Conservation (phyloP, 192 early-diverging fungal species). For the Neocallimastix lanati region DNA sequence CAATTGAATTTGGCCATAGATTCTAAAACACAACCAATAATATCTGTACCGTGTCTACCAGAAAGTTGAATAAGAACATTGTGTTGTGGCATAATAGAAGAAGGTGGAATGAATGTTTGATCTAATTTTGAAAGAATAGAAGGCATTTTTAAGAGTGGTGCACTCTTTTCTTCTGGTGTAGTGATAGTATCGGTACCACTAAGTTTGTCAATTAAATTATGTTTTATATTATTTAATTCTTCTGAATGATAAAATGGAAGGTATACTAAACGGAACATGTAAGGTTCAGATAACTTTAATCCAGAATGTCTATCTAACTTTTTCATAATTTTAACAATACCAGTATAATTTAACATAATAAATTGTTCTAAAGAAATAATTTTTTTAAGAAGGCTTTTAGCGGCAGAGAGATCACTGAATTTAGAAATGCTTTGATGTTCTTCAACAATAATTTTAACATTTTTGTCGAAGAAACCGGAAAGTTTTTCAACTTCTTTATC, state of each 20-base stretch:
- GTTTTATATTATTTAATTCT: constrained; percentile 42
- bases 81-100: constrained; percentile 37
- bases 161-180: not conserved
- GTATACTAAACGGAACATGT: constrained; percentile 29
- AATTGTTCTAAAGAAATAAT: constrained; percentile 58
- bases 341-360: constrained; percentile 72
- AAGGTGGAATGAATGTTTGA: constrained; percentile 19
- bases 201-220: constrained; percentile 43
- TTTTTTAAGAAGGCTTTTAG: constrained; percentile 27
- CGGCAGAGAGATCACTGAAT: not conserved
- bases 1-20: constrained; percentile 55
- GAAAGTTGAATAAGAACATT: constrained; percentile 64
- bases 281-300: constrained; percentile 45
- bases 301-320: constrained; percentile 71
- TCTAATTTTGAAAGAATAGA: constrained; percentile 7
- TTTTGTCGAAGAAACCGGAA: constrained; percentile 10
- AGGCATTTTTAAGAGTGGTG: not conserved
- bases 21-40: constrained; percentile 62
- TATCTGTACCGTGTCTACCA: constrained; percentile 79
- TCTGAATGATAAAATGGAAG: constrained; percentile 49
- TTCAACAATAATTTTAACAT: constrained; percentile 2
- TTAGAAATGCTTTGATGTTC: not conserved
- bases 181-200: constrained; percentile 16
- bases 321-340: constrained; percentile 70
- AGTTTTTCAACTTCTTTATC: constrained; percentile 46